Percentiles rank a stretch among this genome's conserved stretches.
These are phyloP conservation scores for Hypoxylon sp. DNA, from an alignment of 2,329 filamentous ascomycete genomes.

Conservation along the genomic window DNA sequence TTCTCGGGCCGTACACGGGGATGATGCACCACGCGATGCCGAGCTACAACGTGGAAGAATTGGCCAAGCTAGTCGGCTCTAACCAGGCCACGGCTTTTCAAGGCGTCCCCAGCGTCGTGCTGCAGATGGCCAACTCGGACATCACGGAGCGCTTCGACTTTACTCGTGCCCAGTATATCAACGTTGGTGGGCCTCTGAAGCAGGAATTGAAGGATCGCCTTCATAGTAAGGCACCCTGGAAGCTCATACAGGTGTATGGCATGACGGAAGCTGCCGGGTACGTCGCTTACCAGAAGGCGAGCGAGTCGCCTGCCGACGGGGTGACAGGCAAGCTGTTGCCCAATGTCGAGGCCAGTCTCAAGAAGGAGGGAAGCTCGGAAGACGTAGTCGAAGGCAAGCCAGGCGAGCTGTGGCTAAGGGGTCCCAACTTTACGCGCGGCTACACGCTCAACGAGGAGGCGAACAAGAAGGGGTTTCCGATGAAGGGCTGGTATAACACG, in stretches of 20 bases:
- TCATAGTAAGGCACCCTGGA: conserved; percentile 47
- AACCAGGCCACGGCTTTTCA: conserved; percentile 50
- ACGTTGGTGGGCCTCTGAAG: conserved; percentile 50
- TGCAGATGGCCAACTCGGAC: conserved; percentile 49
- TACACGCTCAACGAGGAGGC: conserved; percentile 53
- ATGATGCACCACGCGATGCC: conserved; percentile 56
- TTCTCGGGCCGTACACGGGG: conserved; percentile 53
- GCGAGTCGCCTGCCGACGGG: conserved; percentile 46
- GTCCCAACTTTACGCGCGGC: conserved; percentile 53
- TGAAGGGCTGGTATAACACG: conserved; percentile 54
- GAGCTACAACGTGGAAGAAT: conserved; percentile 48
- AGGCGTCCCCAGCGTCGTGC: conserved; percentile 50
- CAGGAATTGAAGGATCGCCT: conserved; percentile 46
- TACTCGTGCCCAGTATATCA: conserved; percentile 48
- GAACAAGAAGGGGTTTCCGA: conserved; percentile 49
- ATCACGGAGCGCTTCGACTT: conserved; percentile 49
- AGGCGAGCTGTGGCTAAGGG: conserved; percentile 54
- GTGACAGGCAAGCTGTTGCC: conserved; percentile 49
- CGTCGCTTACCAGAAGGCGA: conserved; percentile 50
- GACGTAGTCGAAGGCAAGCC: conserved; percentile 49
- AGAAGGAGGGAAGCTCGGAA: conserved; percentile 48
- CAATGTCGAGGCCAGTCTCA: conserved; percentile 50
- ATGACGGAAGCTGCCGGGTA: conserved; percentile 56
- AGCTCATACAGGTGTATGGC: conserved; percentile 53
- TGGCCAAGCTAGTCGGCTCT: conserved; percentile 47